These are phyloP conservation scores for Phaeotremella skinneri DNA, from an alignment of 768 basidiomycete genomes.

Conservation along the genomic window DNA sequence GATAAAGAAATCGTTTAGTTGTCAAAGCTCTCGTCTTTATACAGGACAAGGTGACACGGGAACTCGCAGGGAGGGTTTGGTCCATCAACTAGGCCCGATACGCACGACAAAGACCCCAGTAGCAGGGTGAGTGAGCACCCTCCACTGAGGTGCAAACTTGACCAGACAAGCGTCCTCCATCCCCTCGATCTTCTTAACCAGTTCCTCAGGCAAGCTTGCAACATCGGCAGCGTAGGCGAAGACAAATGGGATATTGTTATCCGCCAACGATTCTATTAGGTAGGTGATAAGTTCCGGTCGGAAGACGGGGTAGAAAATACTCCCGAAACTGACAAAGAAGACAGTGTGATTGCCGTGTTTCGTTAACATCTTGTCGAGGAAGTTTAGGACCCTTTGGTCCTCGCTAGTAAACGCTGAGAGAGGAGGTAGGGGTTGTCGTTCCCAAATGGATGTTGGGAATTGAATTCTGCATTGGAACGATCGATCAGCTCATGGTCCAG, in stretches of 20 bases:
- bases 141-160: conserved; percentile 30
- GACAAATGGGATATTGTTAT: conserved; percentile 19
- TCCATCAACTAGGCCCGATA: no score
- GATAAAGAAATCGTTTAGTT: no score
- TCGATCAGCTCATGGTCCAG: no score
- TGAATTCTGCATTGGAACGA: conserved; percentile 15
- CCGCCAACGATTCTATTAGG: conserved; percentile 24
- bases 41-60: not conserved
- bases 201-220: conserved; percentile 11
- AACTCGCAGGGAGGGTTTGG: not conserved
- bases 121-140: conserved; percentile 26
- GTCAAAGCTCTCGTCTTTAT: not conserved
- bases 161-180: conserved; percentile 14
- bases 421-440: not conserved
- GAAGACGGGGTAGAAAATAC: conserved; percentile 21
- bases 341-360: conserved; percentile 24
- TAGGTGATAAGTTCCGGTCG: conserved; percentile 27
- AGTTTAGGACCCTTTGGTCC: conserved; percentile 18
- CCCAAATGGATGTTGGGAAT: conserved; percentile 25
- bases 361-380: conserved; percentile 25
- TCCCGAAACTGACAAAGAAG: conserved; percentile 30
- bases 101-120: conserved; percentile 24
- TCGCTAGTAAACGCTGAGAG: conserved; percentile 8
- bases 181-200: conserved; percentile 20
- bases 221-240: conserved; percentile 29